A percentile compares a stretch with the other conserved stretches of the same genome.
phyloP scores from a whole-genome alignment of 2,329 filamentous ascomycete species.

The Trichophyton benhamiae region DNA sequence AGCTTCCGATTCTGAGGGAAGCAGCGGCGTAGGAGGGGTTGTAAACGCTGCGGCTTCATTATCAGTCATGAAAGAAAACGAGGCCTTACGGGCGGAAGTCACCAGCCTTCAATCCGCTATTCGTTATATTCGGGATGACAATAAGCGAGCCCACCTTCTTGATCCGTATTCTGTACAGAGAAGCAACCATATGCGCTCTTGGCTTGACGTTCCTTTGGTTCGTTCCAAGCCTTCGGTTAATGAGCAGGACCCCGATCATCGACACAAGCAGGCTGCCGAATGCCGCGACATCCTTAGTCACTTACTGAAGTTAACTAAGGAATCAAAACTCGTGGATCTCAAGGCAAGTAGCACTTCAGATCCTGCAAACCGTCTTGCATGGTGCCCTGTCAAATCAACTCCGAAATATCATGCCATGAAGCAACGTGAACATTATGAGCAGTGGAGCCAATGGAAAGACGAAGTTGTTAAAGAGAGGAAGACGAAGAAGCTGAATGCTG shows the following conservation, averaged over 20 bases:
- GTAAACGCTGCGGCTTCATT: conserved; percentile 29
- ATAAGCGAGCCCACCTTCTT: conserved; percentile 29
- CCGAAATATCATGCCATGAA: conserved; percentile 33
- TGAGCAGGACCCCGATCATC: conserved; percentile 19
- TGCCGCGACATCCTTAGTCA: conserved; percentile 32
- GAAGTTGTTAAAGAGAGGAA: conserved; percentile 30
- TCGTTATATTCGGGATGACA: conserved; percentile 35
- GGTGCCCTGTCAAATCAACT: conserved; percentile 33
- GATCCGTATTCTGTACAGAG: conserved; percentile 33
- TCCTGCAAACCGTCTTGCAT: conserved; percentile 21
- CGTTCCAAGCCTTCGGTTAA: conserved; percentile 19
- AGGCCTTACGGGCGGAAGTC: conserved; percentile 32
- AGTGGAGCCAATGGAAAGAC: conserved; percentile 34
- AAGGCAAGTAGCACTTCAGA: conserved; percentile 23
- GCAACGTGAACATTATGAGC: conserved; percentile 36
- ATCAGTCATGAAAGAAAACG: conserved; percentile 33
- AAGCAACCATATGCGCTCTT: conserved; percentile 30
- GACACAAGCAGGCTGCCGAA: conserved; percentile 26
- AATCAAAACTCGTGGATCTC: conserved; percentile 29
- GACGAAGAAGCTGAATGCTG: conserved; percentile 17
- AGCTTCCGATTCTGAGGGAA: conserved; percentile 28
- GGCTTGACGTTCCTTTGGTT: conserved; percentile 32
- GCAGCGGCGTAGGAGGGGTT: conserved; percentile 26
- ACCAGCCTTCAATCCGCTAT: conserved; percentile 35
- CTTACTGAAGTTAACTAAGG: conserved; percentile 33